These are phyloP conservation scores for Chimonanthus salicifolius DNA, from an alignment of 164 flowering plant genomes.

Conservation along the genomic window DNA sequence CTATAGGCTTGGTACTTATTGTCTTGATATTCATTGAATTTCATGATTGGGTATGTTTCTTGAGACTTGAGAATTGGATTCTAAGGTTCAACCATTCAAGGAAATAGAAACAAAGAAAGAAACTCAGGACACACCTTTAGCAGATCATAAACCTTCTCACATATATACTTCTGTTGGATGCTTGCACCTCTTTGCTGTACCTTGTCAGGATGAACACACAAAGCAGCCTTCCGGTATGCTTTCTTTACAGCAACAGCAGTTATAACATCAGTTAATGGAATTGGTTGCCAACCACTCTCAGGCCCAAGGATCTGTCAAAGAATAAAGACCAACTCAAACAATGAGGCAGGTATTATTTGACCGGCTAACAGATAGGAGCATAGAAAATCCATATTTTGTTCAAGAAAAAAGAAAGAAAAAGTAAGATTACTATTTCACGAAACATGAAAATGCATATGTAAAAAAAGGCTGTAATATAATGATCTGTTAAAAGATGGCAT, in stretches of 20 bases:
- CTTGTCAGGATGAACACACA: slow-evolving; percentile 91
- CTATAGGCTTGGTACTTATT: no score
- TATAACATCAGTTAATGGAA: slow-evolving; percentile 73
- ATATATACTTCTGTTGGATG: slow-evolving; percentile 81
- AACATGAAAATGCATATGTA: neutral
- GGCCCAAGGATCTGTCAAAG: slow-evolving; percentile 75
- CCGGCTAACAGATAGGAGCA: neutral
- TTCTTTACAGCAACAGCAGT: slow-evolving; percentile 72
- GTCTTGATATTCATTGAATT: no score
- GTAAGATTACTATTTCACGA: neutral
- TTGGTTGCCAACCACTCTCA: slow-evolving; percentile 91
- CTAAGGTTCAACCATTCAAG: neutral
- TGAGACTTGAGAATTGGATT: neutral
- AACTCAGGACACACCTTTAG: slow-evolving; percentile 47
- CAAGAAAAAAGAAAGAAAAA: neutral
- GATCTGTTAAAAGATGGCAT: neutral
- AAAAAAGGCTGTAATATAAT: neutral
- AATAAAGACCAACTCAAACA: neutral
- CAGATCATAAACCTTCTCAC: slow-evolving; percentile 96
- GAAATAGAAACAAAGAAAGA: neutral
- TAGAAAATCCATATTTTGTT: neutral
- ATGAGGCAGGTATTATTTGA: neutral
- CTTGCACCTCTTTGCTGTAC: slow-evolving; percentile 89
- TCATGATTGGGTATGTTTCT: no score
- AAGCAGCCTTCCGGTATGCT: slow-evolving; percentile 88